phyloP scores from a whole-genome alignment of 139 green algal species.

The Diplosphaera chodatii region DNA sequence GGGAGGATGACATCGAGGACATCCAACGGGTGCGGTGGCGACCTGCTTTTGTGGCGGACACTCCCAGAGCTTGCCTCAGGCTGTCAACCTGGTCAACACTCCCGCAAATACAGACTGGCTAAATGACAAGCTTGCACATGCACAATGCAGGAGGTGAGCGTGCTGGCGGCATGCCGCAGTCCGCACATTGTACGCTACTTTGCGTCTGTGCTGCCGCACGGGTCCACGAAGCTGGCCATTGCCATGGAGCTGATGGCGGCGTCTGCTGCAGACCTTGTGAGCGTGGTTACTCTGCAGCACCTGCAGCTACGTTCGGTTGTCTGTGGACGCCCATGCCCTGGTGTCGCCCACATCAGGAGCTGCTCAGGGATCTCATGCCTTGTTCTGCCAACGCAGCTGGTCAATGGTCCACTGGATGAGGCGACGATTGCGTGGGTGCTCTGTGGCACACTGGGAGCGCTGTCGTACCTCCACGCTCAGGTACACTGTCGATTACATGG shows the following conservation, averaged over 20 bases:
- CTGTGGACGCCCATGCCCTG: too few relatives aligned
- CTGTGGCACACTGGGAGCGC: conserved; percentile 58
- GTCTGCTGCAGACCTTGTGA: conserved; percentile 78
- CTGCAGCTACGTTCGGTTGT: too few relatives aligned
- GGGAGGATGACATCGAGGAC: conserved; percentile 93
- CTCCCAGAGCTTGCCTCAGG: too few relatives aligned
- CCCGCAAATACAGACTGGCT: too few relatives aligned
- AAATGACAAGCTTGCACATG: too few relatives aligned
- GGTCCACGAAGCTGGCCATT: conserved; percentile 80
- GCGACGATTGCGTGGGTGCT: conserved; percentile 61
- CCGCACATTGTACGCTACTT: conserved; percentile 89
- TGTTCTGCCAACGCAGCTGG: too few relatives aligned
- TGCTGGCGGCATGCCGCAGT: conserved; percentile 70
- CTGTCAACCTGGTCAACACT: too few relatives aligned
- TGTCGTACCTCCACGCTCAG: conserved; percentile 87
- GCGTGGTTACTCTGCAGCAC: neutral
- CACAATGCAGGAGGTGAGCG: conserved; percentile 88
- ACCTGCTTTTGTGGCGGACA: too few relatives aligned
- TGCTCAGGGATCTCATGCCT: too few relatives aligned
- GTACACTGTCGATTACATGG: too few relatives aligned
- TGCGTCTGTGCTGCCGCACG: conserved; percentile 56
- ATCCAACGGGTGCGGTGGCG: conserved; percentile 80
- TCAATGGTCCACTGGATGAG: conserved; percentile 55
- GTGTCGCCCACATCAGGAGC: too few relatives aligned
- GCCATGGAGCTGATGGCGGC: conserved; percentile 94